A percentile compares a stretch with the other conserved stretches of the same genome.
Evolutionary conservation across 257 asterid species (phyloP).

Genomic region (Cruciata laevipes): DNA sequence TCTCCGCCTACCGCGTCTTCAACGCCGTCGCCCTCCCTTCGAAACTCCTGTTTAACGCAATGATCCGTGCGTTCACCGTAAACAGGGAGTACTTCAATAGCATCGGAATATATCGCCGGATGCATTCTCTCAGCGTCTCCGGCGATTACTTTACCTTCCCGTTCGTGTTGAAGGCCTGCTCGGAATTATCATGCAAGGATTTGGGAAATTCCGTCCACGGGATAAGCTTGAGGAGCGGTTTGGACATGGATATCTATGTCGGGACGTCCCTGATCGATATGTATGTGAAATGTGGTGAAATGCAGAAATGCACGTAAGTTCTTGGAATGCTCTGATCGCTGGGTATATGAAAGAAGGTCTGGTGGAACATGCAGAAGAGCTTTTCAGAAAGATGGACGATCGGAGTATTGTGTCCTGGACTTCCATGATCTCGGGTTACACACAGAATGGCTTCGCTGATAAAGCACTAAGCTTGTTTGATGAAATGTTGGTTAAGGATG

Average conservation of each 20-base stretch:
- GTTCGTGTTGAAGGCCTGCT: not conserved
- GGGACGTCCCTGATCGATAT: not conserved
- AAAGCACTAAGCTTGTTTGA: not conserved
- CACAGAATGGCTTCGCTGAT: not conserved
- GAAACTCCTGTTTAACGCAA: slow-evolving; percentile 54
- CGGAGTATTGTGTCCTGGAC: slow-evolving; percentile 2
- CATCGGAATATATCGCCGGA: slow-evolving; percentile 8
- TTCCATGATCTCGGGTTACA: not conserved
- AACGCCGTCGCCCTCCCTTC: slow-evolving; percentile 31
- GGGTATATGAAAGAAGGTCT: not conserved
- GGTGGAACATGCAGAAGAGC: not conserved
- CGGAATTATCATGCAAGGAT: not conserved
- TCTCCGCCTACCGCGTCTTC: slow-evolving; percentile 50
- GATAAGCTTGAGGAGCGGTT: not conserved
- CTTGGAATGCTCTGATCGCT: not conserved
- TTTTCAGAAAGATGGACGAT: not conserved
- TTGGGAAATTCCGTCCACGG: not conserved
- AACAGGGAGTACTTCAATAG: slow-evolving; percentile 28
- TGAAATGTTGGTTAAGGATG: not conserved
- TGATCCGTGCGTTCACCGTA: slow-evolving; percentile 61
- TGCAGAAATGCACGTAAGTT: slow-evolving; percentile 23
- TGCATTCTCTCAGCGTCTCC: slow-evolving; percentile 34
- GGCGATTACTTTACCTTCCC: not conserved
- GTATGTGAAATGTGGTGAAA: not conserved
- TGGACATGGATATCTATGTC: not conserved